Evolutionary conservation across 805 yeast species (phyloP), one percentile per base, ranked within the genome.

Genomic region (Kazachstania taianensis): DNA sequence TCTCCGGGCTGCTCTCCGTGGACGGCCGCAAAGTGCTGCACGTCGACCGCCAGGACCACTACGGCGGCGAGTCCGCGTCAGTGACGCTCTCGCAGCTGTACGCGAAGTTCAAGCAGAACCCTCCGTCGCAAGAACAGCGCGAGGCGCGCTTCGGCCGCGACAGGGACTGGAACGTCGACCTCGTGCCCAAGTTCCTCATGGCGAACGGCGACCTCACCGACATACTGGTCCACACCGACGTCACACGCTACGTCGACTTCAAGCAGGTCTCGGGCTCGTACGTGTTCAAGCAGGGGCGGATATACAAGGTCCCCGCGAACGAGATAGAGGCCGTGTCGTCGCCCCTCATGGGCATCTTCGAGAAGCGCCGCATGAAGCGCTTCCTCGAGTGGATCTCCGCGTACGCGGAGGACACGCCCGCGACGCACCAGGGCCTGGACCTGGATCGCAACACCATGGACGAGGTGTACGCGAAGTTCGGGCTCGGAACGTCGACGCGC

Each of bases 11-110:
- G 36, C 70, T 92, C 31, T 85, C 96, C 7, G 95, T 89, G n/a
- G 97, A 92, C 54, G 97, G 97, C 43, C 89, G 92, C 68, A 92
- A 92, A 56, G 97, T 92, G 6, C 70, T 92, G 38, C 98, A 92
- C 63, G 86, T 92, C 43, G 98, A 92, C 60, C 79, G 86, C 50
- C 96, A 92, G 62, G 94, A 85, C 57, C 94, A 86, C 57, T 92
- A 92, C 49, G 98, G 98, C 35, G 98, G 72, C 30, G 94, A 84
- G 58, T 75, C 86, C 41, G 94, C 94, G 12, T 82, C 94, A 5
- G 70, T 85, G 51, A 81, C 81, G 50, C 66, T 84, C 46, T 49
- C 59, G 1, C 69, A 80, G 62, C 63, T 81, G 39, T 92, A 83
- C 67, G 62, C 70, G 48, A 87, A 87, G 64, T 87, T 86, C 70